Evolutionary conservation across 2,329 filamentous ascomycete species (phyloP), one percentile per base, ranked within the genome.

Genomic region (Mycogone perniciosa): DNA sequence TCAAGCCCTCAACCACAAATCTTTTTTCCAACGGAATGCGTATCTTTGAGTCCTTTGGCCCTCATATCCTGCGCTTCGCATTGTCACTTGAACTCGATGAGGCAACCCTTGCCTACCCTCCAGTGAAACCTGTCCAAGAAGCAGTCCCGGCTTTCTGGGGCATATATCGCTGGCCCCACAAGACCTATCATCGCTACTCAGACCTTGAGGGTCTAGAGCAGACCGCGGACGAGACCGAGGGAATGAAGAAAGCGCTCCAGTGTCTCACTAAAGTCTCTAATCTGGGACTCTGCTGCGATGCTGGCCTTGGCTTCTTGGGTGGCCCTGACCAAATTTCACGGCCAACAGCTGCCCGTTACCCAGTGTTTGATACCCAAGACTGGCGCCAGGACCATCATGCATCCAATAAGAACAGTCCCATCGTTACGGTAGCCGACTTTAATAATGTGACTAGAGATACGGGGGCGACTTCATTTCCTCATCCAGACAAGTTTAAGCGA

Each of bases 11-110:
- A 1, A 58, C 60, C 7, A 60, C 62, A 5, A 52, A 54, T 6
- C 58, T 70, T 34, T 64, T 71, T 29, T 65, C 64, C 57, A 75
- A 75, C 51, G 81, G 81, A 33, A 76, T 84, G 61, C 72, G 78
- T 53, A 76, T 85, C 31, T 84, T 85, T 57, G 67, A 80, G 56
- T 74, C 76, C 11, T 84, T 85, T 63, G 81, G 80, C 8, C 67
- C 69, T 31, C 75, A 81, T 49, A 84, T 88, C 50, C 69, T 71
- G 30, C 76, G 76, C 48, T 86, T 85, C 59, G 85, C 82, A 5
- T 77, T 89, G 61, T 82, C 81, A 27, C 81, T 88, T 54, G 84
- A 88, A 59, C 73, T 87, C n/a, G 76, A 79, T 50, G 79, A 85
- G 60, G 64, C 67, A 37, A 68, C 67, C 10, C 61, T 77, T 8